These are phyloP conservation scores for Amanita phalloides DNA, from an alignment of 768 basidiomycete species.

Conservation along the genomic window DNA sequence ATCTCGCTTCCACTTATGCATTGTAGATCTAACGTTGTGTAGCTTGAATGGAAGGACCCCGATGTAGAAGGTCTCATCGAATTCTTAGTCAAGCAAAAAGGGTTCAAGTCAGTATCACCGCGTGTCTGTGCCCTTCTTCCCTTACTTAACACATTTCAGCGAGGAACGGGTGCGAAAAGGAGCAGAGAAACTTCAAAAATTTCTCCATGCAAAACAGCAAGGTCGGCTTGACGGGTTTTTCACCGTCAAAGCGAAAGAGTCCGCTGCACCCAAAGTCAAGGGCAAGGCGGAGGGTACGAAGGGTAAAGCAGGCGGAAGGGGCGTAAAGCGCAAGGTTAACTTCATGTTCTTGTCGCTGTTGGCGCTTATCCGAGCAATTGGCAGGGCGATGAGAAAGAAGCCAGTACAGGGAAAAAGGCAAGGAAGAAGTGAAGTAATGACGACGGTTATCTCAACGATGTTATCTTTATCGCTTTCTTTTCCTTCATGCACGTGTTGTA, in stretches of 20 bases:
- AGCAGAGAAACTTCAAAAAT: conserved; percentile 86
- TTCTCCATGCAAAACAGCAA: conserved; percentile 85
- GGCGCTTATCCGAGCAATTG: neutral
- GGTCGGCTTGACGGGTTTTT: conserved; percentile 96
- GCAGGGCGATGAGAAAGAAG: conserved; percentile 15
- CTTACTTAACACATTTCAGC: conserved; percentile 28
- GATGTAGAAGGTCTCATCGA: conserved; percentile 90
- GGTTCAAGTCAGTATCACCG: conserved; percentile 71
- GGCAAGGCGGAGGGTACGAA: conserved; percentile 22
- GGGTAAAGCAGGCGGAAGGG: conserved; percentile 26
- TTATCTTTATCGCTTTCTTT: neutral
- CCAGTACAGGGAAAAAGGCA: conserved; percentile 23
- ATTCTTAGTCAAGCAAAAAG: conserved; percentile 90
- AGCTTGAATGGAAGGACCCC: conserved; percentile 93
- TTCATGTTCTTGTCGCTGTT: neutral
- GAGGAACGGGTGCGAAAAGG: conserved; percentile 96
- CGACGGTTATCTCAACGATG: neutral
- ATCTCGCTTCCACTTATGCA: neutral
- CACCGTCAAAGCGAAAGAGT: conserved; percentile 53
- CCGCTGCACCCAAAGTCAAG: conserved; percentile 18
- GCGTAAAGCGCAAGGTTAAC: conserved; percentile 9
- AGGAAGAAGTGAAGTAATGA: conserved; percentile 40
- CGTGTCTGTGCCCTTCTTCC: neutral
- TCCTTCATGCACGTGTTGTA: neutral
- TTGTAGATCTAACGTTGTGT: conserved; percentile 3